Evolutionary conservation across 2,329 filamentous ascomycete species (phyloP).

Genomic region (Monosporascus cannonballus): DNA sequence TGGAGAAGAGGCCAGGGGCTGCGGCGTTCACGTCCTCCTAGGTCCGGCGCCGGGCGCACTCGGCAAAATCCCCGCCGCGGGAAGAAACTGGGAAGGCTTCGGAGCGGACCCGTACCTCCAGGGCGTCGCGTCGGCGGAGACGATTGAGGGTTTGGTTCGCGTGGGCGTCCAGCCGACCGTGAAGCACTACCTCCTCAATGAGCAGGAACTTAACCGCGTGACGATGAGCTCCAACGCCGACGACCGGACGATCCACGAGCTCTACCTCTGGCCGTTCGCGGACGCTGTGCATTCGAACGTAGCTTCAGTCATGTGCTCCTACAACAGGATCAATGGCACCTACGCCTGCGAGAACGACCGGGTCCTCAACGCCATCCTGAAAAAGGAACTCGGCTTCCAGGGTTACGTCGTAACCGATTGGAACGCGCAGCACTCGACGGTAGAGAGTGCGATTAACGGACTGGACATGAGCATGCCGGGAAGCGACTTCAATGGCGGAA

Average conservation of each 20-base stretch:
- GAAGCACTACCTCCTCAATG: slow-evolving; percentile 62
- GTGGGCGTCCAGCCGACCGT: slow-evolving; percentile 45
- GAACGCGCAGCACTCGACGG: slow-evolving; percentile 69
- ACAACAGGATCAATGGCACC: slow-evolving; percentile 65
- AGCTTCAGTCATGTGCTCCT: slow-evolving; percentile 65
- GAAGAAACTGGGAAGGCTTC: slow-evolving; percentile 81
- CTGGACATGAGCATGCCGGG: slow-evolving; percentile 83
- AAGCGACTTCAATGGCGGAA: slow-evolving; percentile 47
- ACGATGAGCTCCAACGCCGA: slow-evolving; percentile 52
- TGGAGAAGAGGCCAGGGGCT: slow-evolving; percentile 61
- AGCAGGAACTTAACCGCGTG: slow-evolving; percentile 58
- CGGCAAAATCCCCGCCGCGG: slow-evolving; percentile 66
- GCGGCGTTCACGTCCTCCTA: slow-evolving; percentile 69
- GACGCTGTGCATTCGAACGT: slow-evolving; percentile 62
- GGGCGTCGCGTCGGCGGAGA: slow-evolving; percentile 56
- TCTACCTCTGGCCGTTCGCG: slow-evolving; percentile 63
- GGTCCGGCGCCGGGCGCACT: slow-evolving; percentile 72
- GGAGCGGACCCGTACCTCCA: slow-evolving; percentile 70
- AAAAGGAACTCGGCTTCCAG: slow-evolving; percentile 70
- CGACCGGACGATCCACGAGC: slow-evolving; percentile 62
- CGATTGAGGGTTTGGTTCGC: slow-evolving; percentile 51
- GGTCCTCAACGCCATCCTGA: slow-evolving; percentile 56
- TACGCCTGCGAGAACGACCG: slow-evolving; percentile 62
- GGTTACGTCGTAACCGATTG: slow-evolving; percentile 59
- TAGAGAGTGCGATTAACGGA: slow-evolving; percentile 58